Evolutionary conservation across 768 basidiomycete species (phyloP).

Genomic region (Mycena capillaripes): DNA sequence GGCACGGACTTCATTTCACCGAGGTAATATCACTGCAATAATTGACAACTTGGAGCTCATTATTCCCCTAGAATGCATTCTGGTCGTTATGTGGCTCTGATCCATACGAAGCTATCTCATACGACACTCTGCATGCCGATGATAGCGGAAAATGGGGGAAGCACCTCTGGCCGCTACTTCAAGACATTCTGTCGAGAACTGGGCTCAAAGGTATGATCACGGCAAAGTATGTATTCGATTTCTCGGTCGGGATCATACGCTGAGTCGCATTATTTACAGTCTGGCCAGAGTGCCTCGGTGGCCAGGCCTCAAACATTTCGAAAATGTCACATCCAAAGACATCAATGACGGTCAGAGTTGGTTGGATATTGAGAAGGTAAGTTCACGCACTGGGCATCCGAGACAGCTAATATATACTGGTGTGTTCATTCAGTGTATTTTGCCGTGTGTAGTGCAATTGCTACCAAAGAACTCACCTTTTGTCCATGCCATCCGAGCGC

Average conservation of each 20-base stretch:
- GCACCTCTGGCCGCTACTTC: constrained; percentile 23
- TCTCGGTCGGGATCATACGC: neutral
- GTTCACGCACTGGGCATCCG: neutral
- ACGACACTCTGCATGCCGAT: constrained; percentile 28
- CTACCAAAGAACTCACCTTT: constrained; percentile 17
- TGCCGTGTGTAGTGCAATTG: constrained; percentile 26
- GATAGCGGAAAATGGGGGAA: constrained; percentile 34
- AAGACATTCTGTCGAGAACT: neutral
- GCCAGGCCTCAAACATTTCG: constrained; percentile 32
- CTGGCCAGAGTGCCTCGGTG: constrained; percentile 29
- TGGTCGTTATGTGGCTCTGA: constrained; percentile 25
- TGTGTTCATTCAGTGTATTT: constrained; percentile 9
- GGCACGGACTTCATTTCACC: constrained; percentile 25
- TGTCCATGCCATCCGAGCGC: constrained; percentile 28
- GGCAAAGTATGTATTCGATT: constrained; percentile 12
- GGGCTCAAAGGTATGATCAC: constrained; percentile 24
- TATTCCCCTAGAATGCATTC: constrained; percentile 24
- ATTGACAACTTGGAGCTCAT: neutral
- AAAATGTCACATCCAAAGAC: constrained; percentile 30
- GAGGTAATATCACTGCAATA: constrained; percentile 10
- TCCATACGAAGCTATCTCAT: constrained; percentile 19
- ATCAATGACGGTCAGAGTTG: constrained; percentile 30
- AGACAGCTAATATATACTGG: neutral
- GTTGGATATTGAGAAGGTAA: constrained; percentile 35
- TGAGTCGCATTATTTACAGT: constrained; percentile 7